phyloP scores from a whole-genome alignment of 768 basidiomycete genomes.

The Tulasnella sp. region DNA sequence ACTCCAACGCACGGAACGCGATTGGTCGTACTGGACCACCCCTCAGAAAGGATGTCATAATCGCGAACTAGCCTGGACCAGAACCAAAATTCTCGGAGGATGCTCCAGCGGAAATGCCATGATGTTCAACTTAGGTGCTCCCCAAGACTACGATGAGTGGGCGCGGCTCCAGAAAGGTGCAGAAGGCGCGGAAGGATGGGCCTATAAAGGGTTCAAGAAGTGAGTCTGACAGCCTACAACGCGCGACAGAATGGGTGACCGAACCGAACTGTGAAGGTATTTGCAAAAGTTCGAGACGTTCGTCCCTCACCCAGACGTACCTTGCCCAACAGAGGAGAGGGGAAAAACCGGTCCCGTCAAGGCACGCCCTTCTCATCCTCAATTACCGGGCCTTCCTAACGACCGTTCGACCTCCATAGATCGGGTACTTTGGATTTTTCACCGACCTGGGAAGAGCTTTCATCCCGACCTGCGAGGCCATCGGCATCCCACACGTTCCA shows the following conservation, averaged over 20 bases:
- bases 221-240: background rate
- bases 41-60: background rate
- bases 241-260: background rate
- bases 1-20: background rate
- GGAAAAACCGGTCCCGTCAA: conserved; percentile 21
- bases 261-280: conserved; percentile 18
- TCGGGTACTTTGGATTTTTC: conserved; percentile 26
- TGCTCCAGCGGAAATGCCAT: conserved; percentile 66
- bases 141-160: conserved; percentile 31
- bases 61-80: conserved; percentile 43
- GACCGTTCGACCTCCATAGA: background rate
- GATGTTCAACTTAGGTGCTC: conserved; percentile 37
- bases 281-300: conserved; percentile 28
- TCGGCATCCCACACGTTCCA: conserved; percentile 22
- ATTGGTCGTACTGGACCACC: conserved; percentile 23
- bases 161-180: conserved; percentile 15
- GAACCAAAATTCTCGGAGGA: conserved; percentile 65
- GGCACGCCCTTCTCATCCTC: background rate
- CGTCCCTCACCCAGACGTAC: conserved; percentile 24
- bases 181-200: conserved; percentile 27
- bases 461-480: conserved; percentile 24
- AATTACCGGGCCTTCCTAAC: background rate
- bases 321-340: conserved; percentile 21
- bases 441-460: conserved; percentile 3
- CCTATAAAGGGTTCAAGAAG: conserved; percentile 23